Evolutionary conservation across 2,329 filamentous ascomycete species (phyloP).

Genomic region (Gnomoniopsis sp.): DNA sequence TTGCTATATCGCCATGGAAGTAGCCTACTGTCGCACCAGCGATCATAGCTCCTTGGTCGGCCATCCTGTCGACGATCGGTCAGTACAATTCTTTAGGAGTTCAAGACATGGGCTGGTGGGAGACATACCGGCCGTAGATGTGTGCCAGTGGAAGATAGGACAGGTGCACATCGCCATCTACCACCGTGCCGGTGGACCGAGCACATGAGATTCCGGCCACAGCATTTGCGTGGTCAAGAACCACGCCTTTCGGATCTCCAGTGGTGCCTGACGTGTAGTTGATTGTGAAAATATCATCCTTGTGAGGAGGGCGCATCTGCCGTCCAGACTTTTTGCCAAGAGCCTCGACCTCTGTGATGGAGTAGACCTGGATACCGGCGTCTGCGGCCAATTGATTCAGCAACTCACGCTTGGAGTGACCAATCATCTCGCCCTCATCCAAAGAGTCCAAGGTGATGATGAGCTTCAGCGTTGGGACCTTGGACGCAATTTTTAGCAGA

Average conservation of each 20-base stretch:
- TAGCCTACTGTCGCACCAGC: slow-evolving; percentile 77
- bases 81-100: neutral
- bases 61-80: slow-evolving; percentile 38
- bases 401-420: slow-evolving; percentile 75
- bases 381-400: slow-evolving; percentile 72
- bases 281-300: slow-evolving; percentile 80
- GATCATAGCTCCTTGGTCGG: slow-evolving; percentile 72
- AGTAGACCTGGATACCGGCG: slow-evolving; percentile 74
- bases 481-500: slow-evolving; percentile 74
- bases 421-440: slow-evolving; percentile 71
- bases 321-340: slow-evolving; percentile 69
- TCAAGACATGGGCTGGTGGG: neutral
- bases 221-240: slow-evolving; percentile 78
- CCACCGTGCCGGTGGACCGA: slow-evolving; percentile 51
- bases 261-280: slow-evolving; percentile 90
- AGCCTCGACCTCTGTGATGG: slow-evolving; percentile 76
- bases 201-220: slow-evolving; percentile 67
- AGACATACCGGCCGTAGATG: slow-evolving; percentile 73
- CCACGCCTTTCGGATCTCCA: slow-evolving; percentile 77
- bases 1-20: slow-evolving; percentile 87
- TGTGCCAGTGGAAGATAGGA: slow-evolving; percentile 94
- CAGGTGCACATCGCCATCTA: slow-evolving; percentile 58
- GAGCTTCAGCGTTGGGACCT: slow-evolving; percentile 76
- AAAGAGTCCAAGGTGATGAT: slow-evolving; percentile 85
- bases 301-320: slow-evolving; percentile 66